phyloP scores from a whole-genome alignment of 1,139 yeast genomes.

The Pichia sp. region DNA sequence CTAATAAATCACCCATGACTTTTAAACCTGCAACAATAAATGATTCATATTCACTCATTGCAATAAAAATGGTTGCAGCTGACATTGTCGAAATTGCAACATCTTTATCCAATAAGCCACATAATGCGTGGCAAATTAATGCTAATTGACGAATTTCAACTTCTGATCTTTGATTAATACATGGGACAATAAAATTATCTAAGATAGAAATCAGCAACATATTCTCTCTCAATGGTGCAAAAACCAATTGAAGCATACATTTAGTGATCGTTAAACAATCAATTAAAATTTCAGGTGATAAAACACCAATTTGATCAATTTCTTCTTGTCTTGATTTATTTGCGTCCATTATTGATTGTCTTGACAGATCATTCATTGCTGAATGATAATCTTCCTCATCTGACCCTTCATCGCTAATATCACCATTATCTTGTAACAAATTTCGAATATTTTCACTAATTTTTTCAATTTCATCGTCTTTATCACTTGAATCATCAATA shows the following conservation, averaged over 20 bases:
- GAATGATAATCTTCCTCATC: conserved; percentile 47
- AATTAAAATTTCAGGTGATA: conserved; percentile 46
- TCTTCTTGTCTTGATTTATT: conserved; percentile 27
- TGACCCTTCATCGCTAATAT: conserved; percentile 27
- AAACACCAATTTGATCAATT: conserved; percentile 32
- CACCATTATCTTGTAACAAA: conserved; percentile 17
- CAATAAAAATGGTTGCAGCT: conserved; percentile 59
- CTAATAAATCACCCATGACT: conserved; percentile 69
- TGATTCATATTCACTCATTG: conserved; percentile 47
- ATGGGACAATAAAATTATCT: conserved; percentile 76
- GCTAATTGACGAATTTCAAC: conserved; percentile 62
- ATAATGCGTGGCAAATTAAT: conserved; percentile 69
- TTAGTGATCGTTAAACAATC: conserved; percentile 68
- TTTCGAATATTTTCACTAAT: conserved; percentile 6
- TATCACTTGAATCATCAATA: conserved; percentile 6
- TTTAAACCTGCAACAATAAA: conserved; percentile 59
- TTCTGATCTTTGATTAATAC: conserved; percentile 53
- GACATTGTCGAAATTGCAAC: conserved; percentile 54
- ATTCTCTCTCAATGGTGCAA: conserved; percentile 59
- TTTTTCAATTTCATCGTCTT: conserved; percentile 7
- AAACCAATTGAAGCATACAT: conserved; percentile 62
- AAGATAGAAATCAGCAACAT: conserved; percentile 66
- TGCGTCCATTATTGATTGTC: conserved; percentile 25
- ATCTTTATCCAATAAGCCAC: conserved; percentile 62
- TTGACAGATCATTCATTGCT: conserved; percentile 35